Conservation (phyloP, 371 early-diverging fungal genomes). For the Mortierella sp. region DNA sequence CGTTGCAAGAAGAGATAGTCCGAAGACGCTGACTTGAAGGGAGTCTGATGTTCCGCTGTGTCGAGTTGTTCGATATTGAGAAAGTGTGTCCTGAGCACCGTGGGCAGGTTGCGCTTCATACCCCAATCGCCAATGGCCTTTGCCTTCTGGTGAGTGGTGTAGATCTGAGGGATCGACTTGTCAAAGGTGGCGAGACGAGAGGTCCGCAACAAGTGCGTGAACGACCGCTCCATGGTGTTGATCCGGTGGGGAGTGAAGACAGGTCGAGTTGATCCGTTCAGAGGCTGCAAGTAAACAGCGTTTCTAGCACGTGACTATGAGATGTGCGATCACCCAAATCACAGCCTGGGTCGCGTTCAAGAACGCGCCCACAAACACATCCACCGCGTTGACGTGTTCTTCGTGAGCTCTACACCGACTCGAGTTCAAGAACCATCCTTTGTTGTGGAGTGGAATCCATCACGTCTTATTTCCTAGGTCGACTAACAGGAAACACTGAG, state of each 20-base stretch:
- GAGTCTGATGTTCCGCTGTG: constrained; percentile 78
- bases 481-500: constrained; percentile 54
- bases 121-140: constrained; percentile 81
- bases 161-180: constrained; percentile 75
- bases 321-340: too few relatives aligned
- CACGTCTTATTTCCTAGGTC: too few relatives aligned
- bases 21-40: constrained; percentile 70
- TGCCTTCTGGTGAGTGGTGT: constrained; percentile 65
- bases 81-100: constrained; percentile 67
- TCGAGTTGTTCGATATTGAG: constrained; percentile 74
- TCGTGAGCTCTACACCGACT: too few relatives aligned
- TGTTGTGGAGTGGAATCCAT: too few relatives aligned
- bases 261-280: too few relatives aligned
- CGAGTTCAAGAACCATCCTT: too few relatives aligned
- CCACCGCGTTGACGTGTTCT: too few relatives aligned
- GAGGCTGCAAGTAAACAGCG: too few relatives aligned
- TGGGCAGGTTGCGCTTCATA: constrained; percentile 78
- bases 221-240: constrained; percentile 73
- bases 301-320: too few relatives aligned
- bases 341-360: too few relatives aligned
- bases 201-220: constrained; percentile 73
- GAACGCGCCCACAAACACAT: too few relatives aligned
- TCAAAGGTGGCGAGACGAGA: constrained; percentile 81
- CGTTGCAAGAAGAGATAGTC: constrained; percentile 65
- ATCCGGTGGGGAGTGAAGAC: too few relatives aligned